Evolutionary conservation across 768 basidiomycete species (phyloP), one percentile per base, ranked within the genome.

Genomic region (Boletales sp.): DNA sequence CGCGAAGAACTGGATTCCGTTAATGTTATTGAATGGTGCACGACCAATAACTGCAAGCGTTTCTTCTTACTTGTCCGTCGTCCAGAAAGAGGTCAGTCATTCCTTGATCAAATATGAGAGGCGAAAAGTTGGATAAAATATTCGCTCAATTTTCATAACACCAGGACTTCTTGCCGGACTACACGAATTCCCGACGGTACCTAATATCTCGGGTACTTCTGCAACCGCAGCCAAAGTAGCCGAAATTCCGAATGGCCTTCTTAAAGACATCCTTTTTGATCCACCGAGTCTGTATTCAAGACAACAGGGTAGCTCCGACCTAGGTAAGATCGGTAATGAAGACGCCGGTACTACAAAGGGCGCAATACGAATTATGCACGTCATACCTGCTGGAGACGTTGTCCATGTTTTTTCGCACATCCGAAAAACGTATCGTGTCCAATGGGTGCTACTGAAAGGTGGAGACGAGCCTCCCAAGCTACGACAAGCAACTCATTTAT

Each of bases 391-490:
- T 18, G 84, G 85, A 11, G 78, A 86, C 51, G 81, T 94, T 34
- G 50, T 84, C 4, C 93, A 95, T 61, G 72, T 91, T 41, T 96
- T 96, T 69, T 92, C 90, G 9, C 94, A 97, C 64, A 89, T 94
- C 62, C 82, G 74, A 59, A 92, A 94, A 73, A 93, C 88, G 12
- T 94, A 88, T 63, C 78, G 83, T 50, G 75, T 81, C 15, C 82
- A 84, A 56, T 88, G 86, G 86, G 80, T 86, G 33, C 54, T 86
- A 25, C 54, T 90, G 37, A 75, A 80, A 57, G 84, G 86, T 19
- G 82, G 82, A 17, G 56, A 62, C 12, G 72, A 69, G n/a, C 85
- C 83, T 34, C 72, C 74, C 14, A 45, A 49, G 40, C 36, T 60
- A 44, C 64, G 38, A 42, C 36, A 30, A 28, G 31, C 15, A 14